Evolutionary conservation across 2,329 filamentous ascomycete genomes (phyloP).

Genomic region (Ceratocystiopsis sp.): DNA sequence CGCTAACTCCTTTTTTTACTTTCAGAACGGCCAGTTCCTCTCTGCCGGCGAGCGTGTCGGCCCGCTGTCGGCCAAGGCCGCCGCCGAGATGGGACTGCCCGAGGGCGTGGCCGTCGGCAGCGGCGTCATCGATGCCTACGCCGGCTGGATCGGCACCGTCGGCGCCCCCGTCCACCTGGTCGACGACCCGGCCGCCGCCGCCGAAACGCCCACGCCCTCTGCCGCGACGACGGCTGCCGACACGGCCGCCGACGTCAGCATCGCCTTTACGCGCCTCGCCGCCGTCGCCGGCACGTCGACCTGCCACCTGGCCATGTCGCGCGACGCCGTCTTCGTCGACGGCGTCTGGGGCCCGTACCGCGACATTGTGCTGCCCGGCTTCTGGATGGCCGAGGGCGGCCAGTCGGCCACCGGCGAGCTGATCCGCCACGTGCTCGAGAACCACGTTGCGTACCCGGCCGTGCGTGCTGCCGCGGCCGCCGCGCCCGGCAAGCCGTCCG

Average conservation of each 20-base stretch:
- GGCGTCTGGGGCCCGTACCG: constrained; percentile 97
- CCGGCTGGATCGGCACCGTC: constrained; percentile 98
- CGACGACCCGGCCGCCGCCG: constrained; percentile 26
- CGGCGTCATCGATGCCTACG: constrained; percentile 95
- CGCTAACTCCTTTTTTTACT: constrained; percentile 1
- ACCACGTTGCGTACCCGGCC: constrained; percentile 76
- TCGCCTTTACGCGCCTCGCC: constrained; percentile 83
- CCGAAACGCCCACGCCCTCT: no score
- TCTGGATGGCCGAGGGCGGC: constrained; percentile 94
- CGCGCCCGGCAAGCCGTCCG: constrained; percentile 67
- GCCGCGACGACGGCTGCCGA: constrained; percentile 54
- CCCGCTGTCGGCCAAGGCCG: constrained; percentile 67
- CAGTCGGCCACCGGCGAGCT: constrained; percentile 94
- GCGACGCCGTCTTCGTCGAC: constrained; percentile 78
- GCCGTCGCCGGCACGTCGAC: constrained; percentile 94
- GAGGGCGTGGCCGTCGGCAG: constrained; percentile 84
- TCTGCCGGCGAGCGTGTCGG: constrained; percentile 88
- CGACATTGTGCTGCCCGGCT: constrained; percentile 78
- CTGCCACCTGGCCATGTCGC: constrained; percentile 92
- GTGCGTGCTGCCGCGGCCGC: constrained; percentile 55
- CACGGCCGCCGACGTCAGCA: constrained; percentile 77
- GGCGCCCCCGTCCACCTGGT: constrained; percentile 83
- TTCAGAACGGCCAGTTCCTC: constrained; percentile 74
- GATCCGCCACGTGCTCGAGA: constrained; percentile 85
- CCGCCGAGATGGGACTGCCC: constrained; percentile 65